Conservation (phyloP, 1,139 yeast species). For the Hansenula sp. region DNA sequence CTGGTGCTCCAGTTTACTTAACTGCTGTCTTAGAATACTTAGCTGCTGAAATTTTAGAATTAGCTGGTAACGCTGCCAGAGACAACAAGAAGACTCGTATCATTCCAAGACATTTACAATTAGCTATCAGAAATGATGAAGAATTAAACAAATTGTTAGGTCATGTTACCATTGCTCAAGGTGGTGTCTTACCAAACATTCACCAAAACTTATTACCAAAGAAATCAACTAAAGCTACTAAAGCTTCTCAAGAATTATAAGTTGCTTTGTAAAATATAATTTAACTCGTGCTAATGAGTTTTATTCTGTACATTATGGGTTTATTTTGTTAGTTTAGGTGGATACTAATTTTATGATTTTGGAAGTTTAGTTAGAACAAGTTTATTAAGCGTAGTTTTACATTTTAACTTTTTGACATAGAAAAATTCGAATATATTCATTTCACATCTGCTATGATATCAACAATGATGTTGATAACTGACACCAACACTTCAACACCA, state of each 20-base stretch:
- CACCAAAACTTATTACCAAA: constrained; percentile 96
- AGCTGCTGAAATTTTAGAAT: constrained; percentile 95
- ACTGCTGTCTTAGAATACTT: constrained; percentile 95
- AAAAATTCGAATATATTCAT: not conserved
- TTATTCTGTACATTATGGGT: constrained; percentile 25
- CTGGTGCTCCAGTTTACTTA: constrained; percentile 95
- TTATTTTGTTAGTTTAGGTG: constrained; percentile 23
- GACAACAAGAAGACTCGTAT: constrained; percentile 98
- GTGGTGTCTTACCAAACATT: constrained; percentile 98
- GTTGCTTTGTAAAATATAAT: constrained; percentile 3
- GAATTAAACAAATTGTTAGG: constrained; percentile 93
- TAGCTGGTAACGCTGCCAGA: constrained; percentile 99
- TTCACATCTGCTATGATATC: constrained; percentile 32
- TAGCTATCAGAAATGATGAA: constrained; percentile 97
- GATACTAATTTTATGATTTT: constrained; percentile 23
- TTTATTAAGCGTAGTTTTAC: too few relatives aligned
- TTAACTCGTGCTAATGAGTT: constrained; percentile 26
- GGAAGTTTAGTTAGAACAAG: constrained; percentile 7
- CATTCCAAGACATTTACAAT: constrained; percentile 96
- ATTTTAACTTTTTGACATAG: too few relatives aligned
- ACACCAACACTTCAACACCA: constrained; percentile 87
- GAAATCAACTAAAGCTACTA: constrained; percentile 74
- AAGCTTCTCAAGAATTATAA: constrained; percentile 87
- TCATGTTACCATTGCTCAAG: constrained; percentile 94
- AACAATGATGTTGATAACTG: constrained; percentile 63